Conservation (phyloP, 2,329 filamentous ascomycete genomes). For the Geosmithia flava region DNA sequence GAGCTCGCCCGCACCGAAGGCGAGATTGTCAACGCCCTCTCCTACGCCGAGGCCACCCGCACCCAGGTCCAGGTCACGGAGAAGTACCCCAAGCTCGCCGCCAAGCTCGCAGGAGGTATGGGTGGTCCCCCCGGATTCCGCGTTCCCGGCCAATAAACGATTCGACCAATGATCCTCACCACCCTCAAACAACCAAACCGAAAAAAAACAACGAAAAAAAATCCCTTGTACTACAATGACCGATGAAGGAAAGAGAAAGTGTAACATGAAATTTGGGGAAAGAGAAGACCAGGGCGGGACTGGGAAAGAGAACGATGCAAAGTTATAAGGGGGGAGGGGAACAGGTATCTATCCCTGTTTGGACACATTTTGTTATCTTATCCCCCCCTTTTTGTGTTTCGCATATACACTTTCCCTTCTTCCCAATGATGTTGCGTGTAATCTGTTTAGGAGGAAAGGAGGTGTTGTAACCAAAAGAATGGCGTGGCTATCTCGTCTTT, state of each 20-base stretch:
- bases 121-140: constrained; percentile 20
- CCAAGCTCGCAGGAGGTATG: constrained; percentile 39
- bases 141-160: constrained; percentile 19
- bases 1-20: constrained; percentile 89
- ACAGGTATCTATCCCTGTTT: no score
- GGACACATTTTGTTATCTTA: no score
- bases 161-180: no score
- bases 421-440: no score
- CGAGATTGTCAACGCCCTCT: constrained; percentile 91
- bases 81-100: constrained; percentile 71
- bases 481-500: no score
- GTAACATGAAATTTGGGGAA: not conserved
- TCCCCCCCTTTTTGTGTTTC: no score
- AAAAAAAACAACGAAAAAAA: no score
- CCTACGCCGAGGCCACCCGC: constrained; percentile 91
- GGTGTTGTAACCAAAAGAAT: no score
- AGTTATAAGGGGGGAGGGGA: no score
- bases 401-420: no score
- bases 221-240: not conserved
- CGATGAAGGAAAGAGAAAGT: not conserved
- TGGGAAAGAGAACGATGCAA: no score
- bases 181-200: not conserved
- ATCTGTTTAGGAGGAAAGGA: no score
- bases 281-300: not conserved
- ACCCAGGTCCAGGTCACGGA: constrained; percentile 90